Evolutionary conservation across 257 asterid genomes (phyloP).

Genomic region (Orobanche coerulescens): DNA sequence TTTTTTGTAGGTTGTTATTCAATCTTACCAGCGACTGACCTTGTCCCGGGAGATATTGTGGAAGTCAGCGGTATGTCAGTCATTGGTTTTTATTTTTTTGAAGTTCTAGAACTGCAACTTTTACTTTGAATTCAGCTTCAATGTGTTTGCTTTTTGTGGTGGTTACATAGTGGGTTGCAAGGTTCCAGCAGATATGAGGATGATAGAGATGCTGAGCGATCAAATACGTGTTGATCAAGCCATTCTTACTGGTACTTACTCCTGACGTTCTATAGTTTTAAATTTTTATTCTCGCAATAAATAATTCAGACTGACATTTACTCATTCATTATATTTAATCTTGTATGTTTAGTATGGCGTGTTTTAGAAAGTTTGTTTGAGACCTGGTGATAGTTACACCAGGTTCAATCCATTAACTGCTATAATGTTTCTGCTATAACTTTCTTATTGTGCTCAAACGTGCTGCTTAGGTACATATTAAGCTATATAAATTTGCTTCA

Average conservation of each 20-base stretch:
- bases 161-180: conserved; percentile 78
- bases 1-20: conserved; percentile 75
- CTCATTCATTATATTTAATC: conserved; percentile 18
- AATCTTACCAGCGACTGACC: conserved; percentile 87
- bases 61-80: conserved; percentile 82
- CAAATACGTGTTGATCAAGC: conserved; percentile 98
- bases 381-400: conserved; percentile 13
- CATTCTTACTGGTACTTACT: conserved; percentile 73
- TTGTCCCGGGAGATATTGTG: conserved; percentile 97
- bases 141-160: conserved; percentile 18
- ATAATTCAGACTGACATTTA: conserved; percentile 4
- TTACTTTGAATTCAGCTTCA: conserved; percentile 16
- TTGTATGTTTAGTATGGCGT: conserved; percentile 4
- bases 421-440: not conserved
- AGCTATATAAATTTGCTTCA: not conserved
- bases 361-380: conserved; percentile 6
- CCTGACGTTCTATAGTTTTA: conserved; percentile 6
- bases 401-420: conserved; percentile 6
- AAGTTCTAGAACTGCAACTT: conserved; percentile 12
- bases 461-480: not conserved
- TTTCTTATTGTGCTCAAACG: not conserved
- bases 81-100: conserved; percentile 12
- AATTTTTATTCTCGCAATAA: conserved; percentile 2
- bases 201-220: conserved; percentile 83
- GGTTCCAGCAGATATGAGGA: conserved; percentile 98